phyloP scores from a whole-genome alignment of 31 red algal genomes.

The Odonthalia washingtoniensis region DNA sequence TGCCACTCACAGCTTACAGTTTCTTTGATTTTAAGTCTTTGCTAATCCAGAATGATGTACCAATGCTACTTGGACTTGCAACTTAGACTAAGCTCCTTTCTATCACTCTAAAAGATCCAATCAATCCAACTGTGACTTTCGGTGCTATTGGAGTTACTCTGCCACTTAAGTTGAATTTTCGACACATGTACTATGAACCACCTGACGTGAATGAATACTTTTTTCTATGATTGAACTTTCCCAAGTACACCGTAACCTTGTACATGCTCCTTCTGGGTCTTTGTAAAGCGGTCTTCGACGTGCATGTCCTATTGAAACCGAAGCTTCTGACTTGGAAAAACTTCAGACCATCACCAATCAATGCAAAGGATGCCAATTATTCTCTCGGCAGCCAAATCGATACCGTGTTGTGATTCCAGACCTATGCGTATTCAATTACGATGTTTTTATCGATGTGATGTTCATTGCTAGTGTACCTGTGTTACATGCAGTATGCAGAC shows the following conservation, averaged over 20 bases:
- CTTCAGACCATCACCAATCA: not conserved
- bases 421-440: not conserved
- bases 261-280: not conserved
- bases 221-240: conserved; percentile 8
- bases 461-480: not conserved
- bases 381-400: not conserved
- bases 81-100: not conserved
- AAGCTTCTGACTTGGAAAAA: not conserved
- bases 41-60: conserved; percentile 13
- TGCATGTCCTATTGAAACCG: not conserved
- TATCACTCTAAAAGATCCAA: not conserved
- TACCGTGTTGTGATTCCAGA: not conserved
- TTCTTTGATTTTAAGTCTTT: not conserved
- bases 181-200: conserved; percentile 8
- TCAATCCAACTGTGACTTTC: not conserved
- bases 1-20: not conserved
- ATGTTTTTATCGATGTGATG: not conserved
- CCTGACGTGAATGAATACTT: not conserved
- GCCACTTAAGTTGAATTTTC: not conserved
- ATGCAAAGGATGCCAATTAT: not conserved
- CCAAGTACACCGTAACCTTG: not conserved
- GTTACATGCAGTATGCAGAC: not conserved
- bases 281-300: not conserved
- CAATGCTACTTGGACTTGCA: conserved; percentile 21
- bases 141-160: not conserved